Percentiles rank a stretch among this genome's conserved stretches.
phyloP scores from a whole-genome alignment of 805 yeast species.

The Starmerella kuoi region DNA sequence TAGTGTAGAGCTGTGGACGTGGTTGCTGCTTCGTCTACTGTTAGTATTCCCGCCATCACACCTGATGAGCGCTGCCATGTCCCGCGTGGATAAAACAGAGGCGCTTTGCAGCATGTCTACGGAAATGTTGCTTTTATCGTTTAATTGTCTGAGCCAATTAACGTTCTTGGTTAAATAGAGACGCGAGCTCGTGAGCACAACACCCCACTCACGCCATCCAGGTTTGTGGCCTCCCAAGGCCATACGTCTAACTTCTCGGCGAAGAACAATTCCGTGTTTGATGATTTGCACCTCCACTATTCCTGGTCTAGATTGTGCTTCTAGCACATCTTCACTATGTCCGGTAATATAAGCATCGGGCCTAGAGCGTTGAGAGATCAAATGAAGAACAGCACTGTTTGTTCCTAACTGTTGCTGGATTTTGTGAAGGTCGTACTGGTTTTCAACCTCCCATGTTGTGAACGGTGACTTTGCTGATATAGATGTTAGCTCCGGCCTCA shows the following conservation, averaged over 20 bases:
- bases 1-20: not conserved
- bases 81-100: constrained; percentile 30
- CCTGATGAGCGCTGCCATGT: constrained; percentile 32
- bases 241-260: constrained; percentile 29
- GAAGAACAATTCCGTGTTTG: constrained; percentile 30
- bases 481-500: constrained; percentile 26
- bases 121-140: constrained; percentile 19
- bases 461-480: not conserved
- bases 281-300: constrained; percentile 31
- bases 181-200: constrained; percentile 32
- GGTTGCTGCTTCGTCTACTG: not conserved
- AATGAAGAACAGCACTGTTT: constrained; percentile 23
- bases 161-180: constrained; percentile 33
- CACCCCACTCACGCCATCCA: constrained; percentile 34
- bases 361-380: constrained; percentile 30
- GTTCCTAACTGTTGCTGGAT: constrained; percentile 1
- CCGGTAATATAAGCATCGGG: constrained; percentile 28
- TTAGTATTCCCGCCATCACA: not conserved
- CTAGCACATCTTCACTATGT: constrained; percentile 12
- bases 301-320: constrained; percentile 29
- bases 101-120: constrained; percentile 32
- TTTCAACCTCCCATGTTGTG: not conserved
- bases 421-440: constrained; percentile 2
- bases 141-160: constrained; percentile 24
- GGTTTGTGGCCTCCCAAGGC: constrained; percentile 22